phyloP scores from a whole-genome alignment of 495 filamentous ascomycete genomes.

The Penicillium angulare region DNA sequence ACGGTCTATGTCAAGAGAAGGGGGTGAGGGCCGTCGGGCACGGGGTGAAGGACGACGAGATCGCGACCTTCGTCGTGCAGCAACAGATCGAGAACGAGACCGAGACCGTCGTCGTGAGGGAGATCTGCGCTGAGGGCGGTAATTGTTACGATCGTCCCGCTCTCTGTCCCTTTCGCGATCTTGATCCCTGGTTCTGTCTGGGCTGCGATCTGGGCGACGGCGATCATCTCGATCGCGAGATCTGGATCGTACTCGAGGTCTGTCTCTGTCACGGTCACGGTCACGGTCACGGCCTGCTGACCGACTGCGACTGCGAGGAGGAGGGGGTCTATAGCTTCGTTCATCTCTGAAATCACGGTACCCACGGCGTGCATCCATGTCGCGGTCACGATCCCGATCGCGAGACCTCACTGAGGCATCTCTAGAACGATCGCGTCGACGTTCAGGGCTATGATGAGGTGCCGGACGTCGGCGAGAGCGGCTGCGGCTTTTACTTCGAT shows the following conservation, averaged over 20 bases:
- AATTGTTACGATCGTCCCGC: constrained; percentile 26
- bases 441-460: constrained; percentile 37
- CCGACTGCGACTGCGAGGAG: constrained; percentile 41
- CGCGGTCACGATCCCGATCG: constrained; percentile 39
- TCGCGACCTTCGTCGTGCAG: constrained; percentile 26
- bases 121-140: constrained; percentile 24
- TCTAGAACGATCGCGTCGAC: constrained; percentile 31
- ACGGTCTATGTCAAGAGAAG: constrained; percentile 47
- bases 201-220: constrained; percentile 26
- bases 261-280: constrained; percentile 33
- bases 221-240: constrained; percentile 30
- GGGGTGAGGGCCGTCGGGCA: constrained; percentile 25
- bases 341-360: constrained; percentile 39
- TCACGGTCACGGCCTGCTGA: constrained; percentile 34
- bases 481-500: constrained; percentile 32
- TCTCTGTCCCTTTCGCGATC: constrained; percentile 24
- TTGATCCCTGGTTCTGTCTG: constrained; percentile 25
- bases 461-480: constrained; percentile 28
- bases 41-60: constrained; percentile 24
- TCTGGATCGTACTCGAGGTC: constrained; percentile 37
- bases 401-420: constrained; percentile 36
- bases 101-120: constrained; percentile 17
- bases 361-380: constrained; percentile 31
- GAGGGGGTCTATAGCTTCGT: constrained; percentile 35
- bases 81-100: constrained; percentile 26